Percentiles rank a stretch among this genome's conserved stretches.
These are phyloP conservation scores for Acorus gramineus DNA, from an alignment of 106 monocot genomes.

Conservation along the genomic window DNA sequence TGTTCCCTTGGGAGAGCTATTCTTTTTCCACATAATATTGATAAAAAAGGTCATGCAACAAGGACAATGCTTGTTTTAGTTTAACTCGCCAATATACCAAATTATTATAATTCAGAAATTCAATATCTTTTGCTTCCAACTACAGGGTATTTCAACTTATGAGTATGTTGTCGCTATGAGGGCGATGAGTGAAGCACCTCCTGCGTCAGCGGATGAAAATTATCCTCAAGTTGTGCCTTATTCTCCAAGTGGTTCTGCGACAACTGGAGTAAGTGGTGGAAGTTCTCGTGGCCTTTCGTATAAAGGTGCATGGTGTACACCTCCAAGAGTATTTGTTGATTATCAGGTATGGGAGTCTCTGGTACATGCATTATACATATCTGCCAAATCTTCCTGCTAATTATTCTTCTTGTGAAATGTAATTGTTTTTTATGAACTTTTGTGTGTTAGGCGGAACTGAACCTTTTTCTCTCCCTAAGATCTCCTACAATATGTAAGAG, in stretches of 20 bases:
- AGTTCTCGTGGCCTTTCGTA: constrained; percentile 81
- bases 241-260: constrained; percentile 84
- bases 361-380: too few relatives aligned
- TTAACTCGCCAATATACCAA: neutral
- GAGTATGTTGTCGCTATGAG: constrained; percentile 99
- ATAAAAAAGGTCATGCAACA: constrained; percentile 65
- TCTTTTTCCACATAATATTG: constrained; percentile 97
- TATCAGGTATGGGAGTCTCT: constrained; percentile 32
- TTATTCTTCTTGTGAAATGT: too few relatives aligned
- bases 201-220: constrained; percentile 73
- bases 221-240: constrained; percentile 26
- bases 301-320: constrained; percentile 98
- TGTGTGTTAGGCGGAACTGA: too few relatives aligned
- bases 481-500: too few relatives aligned
- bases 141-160: constrained; percentile 91
- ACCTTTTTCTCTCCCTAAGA: too few relatives aligned
- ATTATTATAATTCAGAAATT: neutral
- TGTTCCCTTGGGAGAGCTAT: constrained; percentile 85
- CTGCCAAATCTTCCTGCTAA: too few relatives aligned
- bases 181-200: constrained; percentile 88
- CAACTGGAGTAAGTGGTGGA: constrained; percentile 70
- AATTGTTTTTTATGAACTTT: too few relatives aligned
- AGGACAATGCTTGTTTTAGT: neutral
- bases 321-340: constrained; percentile 92
- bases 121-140: neutral